These are phyloP conservation scores for Lipomyces chichibuensis DNA, from an alignment of 805 yeast species.

Conservation along the genomic window DNA sequence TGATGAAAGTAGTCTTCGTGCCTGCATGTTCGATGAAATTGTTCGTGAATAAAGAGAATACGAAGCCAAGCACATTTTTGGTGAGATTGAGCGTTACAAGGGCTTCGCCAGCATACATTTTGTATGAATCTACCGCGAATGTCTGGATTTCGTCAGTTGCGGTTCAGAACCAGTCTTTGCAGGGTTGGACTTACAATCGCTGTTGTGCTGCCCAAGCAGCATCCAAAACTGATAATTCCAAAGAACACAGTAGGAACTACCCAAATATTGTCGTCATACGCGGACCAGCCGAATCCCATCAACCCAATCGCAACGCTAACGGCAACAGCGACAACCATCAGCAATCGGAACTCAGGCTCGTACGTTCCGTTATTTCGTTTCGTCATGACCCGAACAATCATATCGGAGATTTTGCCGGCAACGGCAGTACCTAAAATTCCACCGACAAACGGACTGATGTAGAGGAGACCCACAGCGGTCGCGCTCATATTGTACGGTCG, in stretches of 20 bases:
- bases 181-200: constrained; percentile 46
- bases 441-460: constrained; percentile 46
- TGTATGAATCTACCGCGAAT: constrained; percentile 60
- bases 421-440: constrained; percentile 59
- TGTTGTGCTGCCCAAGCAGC: constrained; percentile 63
- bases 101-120: constrained; percentile 60
- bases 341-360: constrained; percentile 64
- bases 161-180: neutral
- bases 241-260: constrained; percentile 61
- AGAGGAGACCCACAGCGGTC: constrained; percentile 32
- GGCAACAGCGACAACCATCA: constrained; percentile 57
- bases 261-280: constrained; percentile 54
- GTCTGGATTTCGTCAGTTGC: constrained; percentile 41
- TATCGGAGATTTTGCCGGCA: constrained; percentile 57
- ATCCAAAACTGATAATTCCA: constrained; percentile 61
- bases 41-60: constrained; percentile 61
- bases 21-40: constrained; percentile 50
- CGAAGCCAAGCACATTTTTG: constrained; percentile 53
- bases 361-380: constrained; percentile 56
- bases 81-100: constrained; percentile 59
- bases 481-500: constrained; percentile 43
- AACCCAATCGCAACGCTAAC: constrained; percentile 53
- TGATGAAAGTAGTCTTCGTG: constrained; percentile 52
- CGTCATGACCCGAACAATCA: constrained; percentile 52
- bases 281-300: constrained; percentile 68